Evolutionary conservation across 2,329 filamentous ascomycete genomes (phyloP), one percentile per base, ranked within the genome.

Genomic region (Coniochaeta sp.): DNA sequence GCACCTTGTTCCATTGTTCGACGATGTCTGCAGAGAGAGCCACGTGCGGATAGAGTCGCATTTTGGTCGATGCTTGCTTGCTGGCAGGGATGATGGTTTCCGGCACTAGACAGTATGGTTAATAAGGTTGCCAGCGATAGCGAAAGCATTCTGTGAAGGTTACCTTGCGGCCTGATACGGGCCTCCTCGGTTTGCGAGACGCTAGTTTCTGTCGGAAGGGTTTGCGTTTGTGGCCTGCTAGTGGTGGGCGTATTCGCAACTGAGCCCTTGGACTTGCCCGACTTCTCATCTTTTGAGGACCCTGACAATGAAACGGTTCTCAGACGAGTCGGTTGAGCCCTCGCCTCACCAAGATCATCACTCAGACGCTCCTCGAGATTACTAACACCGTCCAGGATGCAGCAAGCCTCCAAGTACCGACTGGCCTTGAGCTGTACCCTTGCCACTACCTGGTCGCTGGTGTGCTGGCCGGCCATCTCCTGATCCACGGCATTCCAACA

Each of bases 401-500:
- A 83, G 66, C 86, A 88, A 0, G 83, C 83, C 67, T 87, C 82
- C 11, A 88, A 73, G 60, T 84, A 86, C 8, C 82, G 80, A 64
- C 80, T 83, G 2, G 79, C 78, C 61, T 79, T 80, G 38, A 78
- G 74, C 67, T 87, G 83, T 1, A 86, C 77, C 12, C 72, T 78
- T 22, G 73, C 82, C 54, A 82, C 73, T 31, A 86, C 75, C 19
- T 80, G 75, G 58, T 86, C 83, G 2, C 77, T 76, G 4, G 75
- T 74, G 0, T 71, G 70, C 34, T 73, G 71, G 1, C 79, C 81
- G 0, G 75, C 72, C 8, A 85, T 72, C 61, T 86, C 83, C 43
- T 83, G 79, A 57, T 91, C 88, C 2, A 88, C 85, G n/a, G 88
- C 86, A 61, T 80, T 80, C 78, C 89, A 87, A 66, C 89, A 92